phyloP scores from a whole-genome alignment of 1,284 basidiomycete species.

The Fomitopsis schrenkii region DNA sequence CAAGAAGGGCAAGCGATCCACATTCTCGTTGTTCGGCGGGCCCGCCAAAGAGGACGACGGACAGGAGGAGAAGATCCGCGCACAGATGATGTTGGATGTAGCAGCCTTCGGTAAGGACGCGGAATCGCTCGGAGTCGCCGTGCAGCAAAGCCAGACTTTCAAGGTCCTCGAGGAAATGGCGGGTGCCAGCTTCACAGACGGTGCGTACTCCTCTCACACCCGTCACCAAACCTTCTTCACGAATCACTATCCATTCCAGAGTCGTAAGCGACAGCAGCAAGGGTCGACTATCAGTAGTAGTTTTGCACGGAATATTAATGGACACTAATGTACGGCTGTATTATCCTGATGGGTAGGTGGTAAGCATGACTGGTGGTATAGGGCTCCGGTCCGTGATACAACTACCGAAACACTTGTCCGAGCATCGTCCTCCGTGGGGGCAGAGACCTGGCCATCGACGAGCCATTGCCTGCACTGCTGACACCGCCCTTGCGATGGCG shows the following conservation, averaged over 20 bases:
- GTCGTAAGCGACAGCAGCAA: not conserved
- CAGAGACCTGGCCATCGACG: conserved; percentile 13
- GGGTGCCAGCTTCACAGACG: conserved; percentile 33
- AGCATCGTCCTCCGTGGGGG: conserved; percentile 10
- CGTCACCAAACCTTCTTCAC: not conserved
- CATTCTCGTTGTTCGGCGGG: conserved; percentile 75
- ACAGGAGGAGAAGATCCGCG: conserved; percentile 75
- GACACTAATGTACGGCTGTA: conserved; percentile 29
- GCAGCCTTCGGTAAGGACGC: conserved; percentile 80
- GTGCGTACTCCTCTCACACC: conserved; percentile 5
- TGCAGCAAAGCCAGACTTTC: conserved; percentile 52
- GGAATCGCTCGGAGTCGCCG: conserved; percentile 60
- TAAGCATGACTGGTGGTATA: conserved; percentile 55
- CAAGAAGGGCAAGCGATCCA: conserved; percentile 79
- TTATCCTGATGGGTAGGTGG: conserved; percentile 23
- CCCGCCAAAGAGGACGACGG: conserved; percentile 59
- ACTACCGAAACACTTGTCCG: conserved; percentile 34
- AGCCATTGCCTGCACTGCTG: conserved; percentile 20
- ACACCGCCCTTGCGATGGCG: conserved; percentile 22
- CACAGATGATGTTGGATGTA: conserved; percentile 86
- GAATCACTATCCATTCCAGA: not conserved
- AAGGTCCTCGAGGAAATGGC: conserved; percentile 58
- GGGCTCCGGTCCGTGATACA: conserved; percentile 56
- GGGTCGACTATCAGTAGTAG: not conserved
- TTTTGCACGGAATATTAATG: conserved; percentile 6